Evolutionary conservation across 2,329 filamentous ascomycete species (phyloP).

Genomic region (Cladosporium colombiae): DNA sequence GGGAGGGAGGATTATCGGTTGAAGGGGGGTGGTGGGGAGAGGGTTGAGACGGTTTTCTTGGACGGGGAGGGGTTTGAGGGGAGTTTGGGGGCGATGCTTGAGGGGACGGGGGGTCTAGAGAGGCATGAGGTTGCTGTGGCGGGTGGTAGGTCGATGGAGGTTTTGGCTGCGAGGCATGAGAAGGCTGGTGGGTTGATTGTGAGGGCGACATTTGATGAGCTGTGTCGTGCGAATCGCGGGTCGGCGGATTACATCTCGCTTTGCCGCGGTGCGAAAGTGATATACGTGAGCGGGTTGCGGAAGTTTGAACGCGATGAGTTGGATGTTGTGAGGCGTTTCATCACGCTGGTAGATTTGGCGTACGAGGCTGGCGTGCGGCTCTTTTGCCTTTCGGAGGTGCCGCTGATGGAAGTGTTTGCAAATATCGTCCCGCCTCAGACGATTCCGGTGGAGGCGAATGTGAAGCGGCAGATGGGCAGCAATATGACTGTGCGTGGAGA

Average conservation of each 20-base stretch:
- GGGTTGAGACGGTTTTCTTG: constrained; percentile 28
- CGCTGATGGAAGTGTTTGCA: constrained; percentile 29
- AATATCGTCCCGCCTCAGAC: constrained; percentile 28
- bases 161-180: neutral
- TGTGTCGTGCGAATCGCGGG: constrained; percentile 65
- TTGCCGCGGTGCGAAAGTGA: constrained; percentile 23
- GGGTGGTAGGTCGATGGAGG: neutral
- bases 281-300: constrained; percentile 28
- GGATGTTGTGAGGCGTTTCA: constrained; percentile 69
- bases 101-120: neutral
- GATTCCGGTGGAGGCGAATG: constrained; percentile 22
- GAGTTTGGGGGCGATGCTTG: neutral
- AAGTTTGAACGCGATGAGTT: constrained; percentile 50
- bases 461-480: constrained; percentile 19
- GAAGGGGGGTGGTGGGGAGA: constrained; percentile 36
- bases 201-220: constrained; percentile 59
- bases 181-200: neutral
- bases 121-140: neutral
- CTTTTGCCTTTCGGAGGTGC: constrained; percentile 39
- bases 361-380: constrained; percentile 76
- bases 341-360: constrained; percentile 73
- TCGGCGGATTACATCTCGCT: constrained; percentile 80
- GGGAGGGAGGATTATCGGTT: constrained; percentile 66
- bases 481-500: constrained; percentile 31
- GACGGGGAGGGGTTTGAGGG: constrained; percentile 6